These are phyloP conservation scores for Iberis pinnata DNA, from an alignment of 345 rosid species.

Conservation along the genomic window DNA sequence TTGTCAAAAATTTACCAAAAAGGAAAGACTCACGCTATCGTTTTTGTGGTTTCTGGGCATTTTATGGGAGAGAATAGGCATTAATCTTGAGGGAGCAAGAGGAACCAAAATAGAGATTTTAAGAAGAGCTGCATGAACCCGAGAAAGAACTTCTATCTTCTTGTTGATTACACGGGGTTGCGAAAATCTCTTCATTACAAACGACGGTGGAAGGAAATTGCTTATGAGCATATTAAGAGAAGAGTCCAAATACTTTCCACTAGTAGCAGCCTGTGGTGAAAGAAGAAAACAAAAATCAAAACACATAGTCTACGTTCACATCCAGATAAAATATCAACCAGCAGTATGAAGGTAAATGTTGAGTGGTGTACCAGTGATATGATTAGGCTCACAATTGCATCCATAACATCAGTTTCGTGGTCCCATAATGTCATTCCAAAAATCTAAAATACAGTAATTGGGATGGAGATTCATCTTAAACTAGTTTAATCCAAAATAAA, in stretches of 20 bases:
- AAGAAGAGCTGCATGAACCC: conserved; percentile 61
- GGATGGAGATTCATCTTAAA: conserved; percentile 4
- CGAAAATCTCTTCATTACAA: conserved; percentile 20
- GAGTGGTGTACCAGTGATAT: conserved; percentile 40
- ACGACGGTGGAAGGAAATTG: conserved; percentile 60
- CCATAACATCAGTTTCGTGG: conserved; percentile 53
- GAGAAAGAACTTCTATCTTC: conserved; percentile 59
- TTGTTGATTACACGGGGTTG: conserved; percentile 37
- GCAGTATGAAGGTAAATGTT: background rate
- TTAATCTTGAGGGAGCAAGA: conserved; percentile 58
- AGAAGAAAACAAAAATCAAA: conserved; percentile 7
- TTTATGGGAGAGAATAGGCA: conserved; percentile 41
- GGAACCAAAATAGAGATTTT: conserved; percentile 59
- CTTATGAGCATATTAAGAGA: conserved; percentile 61
- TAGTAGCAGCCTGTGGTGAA: conserved; percentile 55
- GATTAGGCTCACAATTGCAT: conserved; percentile 57
- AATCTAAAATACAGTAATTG: conserved; percentile 37
- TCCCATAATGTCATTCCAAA: conserved; percentile 77
- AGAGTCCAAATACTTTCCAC: conserved; percentile 56
- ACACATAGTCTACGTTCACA: background rate
- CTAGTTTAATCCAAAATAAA: background rate
- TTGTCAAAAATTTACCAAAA: background rate
- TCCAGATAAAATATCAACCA: background rate
- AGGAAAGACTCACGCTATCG: conserved; percentile 40
- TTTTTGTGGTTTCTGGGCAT: conserved; percentile 52